Base-by-base conservation (phyloP, 2,329 filamentous ascomycete genomes). In the Alternaria conjuncta region DNA sequence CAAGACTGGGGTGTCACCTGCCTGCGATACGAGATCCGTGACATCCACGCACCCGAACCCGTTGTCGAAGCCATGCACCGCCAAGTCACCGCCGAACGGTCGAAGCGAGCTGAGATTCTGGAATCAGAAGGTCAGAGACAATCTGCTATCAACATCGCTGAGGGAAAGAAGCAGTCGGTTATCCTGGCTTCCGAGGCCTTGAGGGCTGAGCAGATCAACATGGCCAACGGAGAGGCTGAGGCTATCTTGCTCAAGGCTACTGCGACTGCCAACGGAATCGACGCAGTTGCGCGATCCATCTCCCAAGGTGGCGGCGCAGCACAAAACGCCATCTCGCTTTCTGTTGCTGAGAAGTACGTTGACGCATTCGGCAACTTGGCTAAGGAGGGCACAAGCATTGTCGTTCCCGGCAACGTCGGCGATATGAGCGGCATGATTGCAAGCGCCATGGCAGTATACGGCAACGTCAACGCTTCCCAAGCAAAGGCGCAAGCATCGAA, bases 21-120 rank as follows among this genome's bases (percentile, higher is more conserved):
- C 78, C 86, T 99, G 65, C 91, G 96, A 62, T 99, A 99, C 84
- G 96, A 99, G 82, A 99, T 99, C 79, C 88, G 96, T 71, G 96
- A 99, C 81, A 99, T 99, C 75, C 96, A 99, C 82, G 96, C 96
- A 0, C 96, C 96, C 2, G 92, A 90, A 30, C 91, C 92, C 54
- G 96, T 99, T 12, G 95, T 98, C 64, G 93, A 94, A 75, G 96
- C 96, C 75, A 99, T 99, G 96, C 96, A 99, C 84, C 89, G 96
- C 68, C 95, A 98, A 80, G 96, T 99, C 55, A 98, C 96, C 0
- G 96, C 96, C 18, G 96, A 99, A 84, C 92, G 96, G 45, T 96
- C 92, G 76, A 99, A 99, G 87, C 91, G 96, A 68, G 96, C 96
- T 60, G 96, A 99, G 84, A 99, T 99, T 74, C 86, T 99, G 51